These are phyloP conservation scores for Vickermania spadyakhi DNA, from an alignment of 208 protist species.

Conservation along the genomic window DNA sequence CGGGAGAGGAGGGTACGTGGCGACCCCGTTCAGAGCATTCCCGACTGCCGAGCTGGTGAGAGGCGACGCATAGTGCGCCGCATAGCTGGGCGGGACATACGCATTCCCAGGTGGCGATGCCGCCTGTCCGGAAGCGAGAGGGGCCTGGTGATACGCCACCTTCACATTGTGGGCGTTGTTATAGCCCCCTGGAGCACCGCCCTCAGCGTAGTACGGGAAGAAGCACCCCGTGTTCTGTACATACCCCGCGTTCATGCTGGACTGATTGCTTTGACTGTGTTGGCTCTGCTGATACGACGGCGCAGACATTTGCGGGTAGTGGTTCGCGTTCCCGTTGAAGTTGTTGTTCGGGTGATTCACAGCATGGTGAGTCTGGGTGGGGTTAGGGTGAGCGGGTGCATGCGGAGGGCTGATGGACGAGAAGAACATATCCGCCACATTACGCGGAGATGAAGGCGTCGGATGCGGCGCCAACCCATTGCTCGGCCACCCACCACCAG, in stretches of 20 bases:
- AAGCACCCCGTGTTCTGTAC: not conserved
- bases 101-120: not conserved
- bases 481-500: too few relatives aligned
- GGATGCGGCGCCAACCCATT: too few relatives aligned
- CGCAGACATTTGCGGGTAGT: too few relatives aligned
- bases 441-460: not conserved
- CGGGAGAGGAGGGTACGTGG: not conserved
- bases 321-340: too few relatives aligned
- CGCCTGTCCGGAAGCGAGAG: not conserved
- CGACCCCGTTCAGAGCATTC: not conserved
- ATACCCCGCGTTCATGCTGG: not conserved
- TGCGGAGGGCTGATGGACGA: too few relatives aligned
- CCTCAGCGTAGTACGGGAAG: not conserved
- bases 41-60: not conserved
- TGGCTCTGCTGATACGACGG: too few relatives aligned
- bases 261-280: not conserved
- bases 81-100: too few relatives aligned
- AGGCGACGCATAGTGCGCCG: too few relatives aligned
- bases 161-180: not conserved
- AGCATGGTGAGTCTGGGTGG: too few relatives aligned
- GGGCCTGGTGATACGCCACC: not conserved
- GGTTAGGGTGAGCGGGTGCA: too few relatives aligned
- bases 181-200: not conserved
- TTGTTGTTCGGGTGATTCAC: too few relatives aligned
- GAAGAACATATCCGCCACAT: too few relatives aligned